Base-by-base conservation (phyloP, 1,139 yeast species). In the Magnusiomyces tetraspermus region DNA sequence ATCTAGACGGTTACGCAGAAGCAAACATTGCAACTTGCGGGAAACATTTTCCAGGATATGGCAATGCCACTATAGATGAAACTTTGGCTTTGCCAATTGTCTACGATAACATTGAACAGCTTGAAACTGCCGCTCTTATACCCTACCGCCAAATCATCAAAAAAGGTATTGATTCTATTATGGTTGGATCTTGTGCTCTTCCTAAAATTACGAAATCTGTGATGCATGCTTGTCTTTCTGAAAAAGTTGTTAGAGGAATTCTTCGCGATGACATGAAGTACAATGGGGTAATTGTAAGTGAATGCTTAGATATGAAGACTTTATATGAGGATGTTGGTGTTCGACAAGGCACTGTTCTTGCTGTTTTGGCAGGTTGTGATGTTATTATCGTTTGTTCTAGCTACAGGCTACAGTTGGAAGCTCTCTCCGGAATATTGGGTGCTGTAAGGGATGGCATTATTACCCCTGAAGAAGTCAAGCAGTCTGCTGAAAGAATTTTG, bases 131-230 rank as follows among this genome's bases (percentile, higher is more conserved):
- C 58, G 77, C 79, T 58, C 67, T 76, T 51, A 69, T 76, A 17
- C 85, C 86, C 1, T 81, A 80, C 60, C 75, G 75, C 15, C 70
- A 71, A 52, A 68, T 80, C 48, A 76, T 79, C 43, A 72, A 76
- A 47, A 75, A 71, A 44, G 72, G 72, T n/a, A 65, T 81, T 42
- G 85, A 81, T 62, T 80, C 85, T 0, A 67, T 80, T 26, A 72
- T 77, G 67, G 83, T 79, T 2, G 82, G 85, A n/a, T 85, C 85
- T 3, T 80, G 84, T 58, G 84, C 83, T 3, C 76, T 80, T n/a
- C 86, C 86, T 1, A 76, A 79, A 49, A 75, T 81, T 21, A 73
- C 80, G 28, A 80, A 80, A 21, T 80, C 78, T 57, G 86, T 80
- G 59, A 74, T 78, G 49, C 84, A 80, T 62, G 85, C 85, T 1